Evolutionary conservation across 2,329 filamentous ascomycete species (phyloP).

Genomic region (Fusarium sp.): DNA sequence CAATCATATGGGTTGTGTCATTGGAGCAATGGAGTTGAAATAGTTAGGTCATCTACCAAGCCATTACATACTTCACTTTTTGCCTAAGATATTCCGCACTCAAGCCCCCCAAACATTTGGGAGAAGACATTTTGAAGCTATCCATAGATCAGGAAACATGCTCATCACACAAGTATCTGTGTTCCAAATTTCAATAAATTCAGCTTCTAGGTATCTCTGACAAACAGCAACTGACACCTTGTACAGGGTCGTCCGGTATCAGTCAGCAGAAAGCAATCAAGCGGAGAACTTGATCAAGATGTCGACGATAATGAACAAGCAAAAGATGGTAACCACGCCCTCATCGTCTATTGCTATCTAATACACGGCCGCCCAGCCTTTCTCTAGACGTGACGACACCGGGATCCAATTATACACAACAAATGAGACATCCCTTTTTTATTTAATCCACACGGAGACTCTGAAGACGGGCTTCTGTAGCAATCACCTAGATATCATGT

Average conservation of each 20-base stretch:
- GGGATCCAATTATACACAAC: slow-evolving; percentile 52
- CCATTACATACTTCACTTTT: background rate
- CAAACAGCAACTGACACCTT: background rate
- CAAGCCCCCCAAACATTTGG: background rate
- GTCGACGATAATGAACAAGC: slow-evolving; percentile 7
- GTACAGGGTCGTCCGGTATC: background rate
- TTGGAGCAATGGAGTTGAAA: background rate
- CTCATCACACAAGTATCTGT: background rate
- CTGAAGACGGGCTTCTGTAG: slow-evolving; percentile 88
- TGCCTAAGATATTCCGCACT: background rate
- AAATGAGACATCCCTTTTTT: slow-evolving; percentile 47
- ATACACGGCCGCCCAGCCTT: slow-evolving; percentile 49
- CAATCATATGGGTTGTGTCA: background rate
- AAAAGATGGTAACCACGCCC: slow-evolving; percentile 35
- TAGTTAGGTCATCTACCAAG: background rate
- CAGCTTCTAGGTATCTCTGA: background rate
- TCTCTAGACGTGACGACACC: slow-evolving; percentile 45
- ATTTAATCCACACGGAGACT: slow-evolving; percentile 83
- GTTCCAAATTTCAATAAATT: background rate
- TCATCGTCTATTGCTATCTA: slow-evolving; percentile 53
- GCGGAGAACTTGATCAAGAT: background rate
- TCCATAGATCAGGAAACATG: background rate
- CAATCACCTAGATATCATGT: slow-evolving; percentile 73
- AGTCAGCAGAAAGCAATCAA: background rate
- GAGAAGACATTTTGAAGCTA: background rate